Conservation (phyloP, 306 rosid species). For the Cicer cuneatum region DNA sequence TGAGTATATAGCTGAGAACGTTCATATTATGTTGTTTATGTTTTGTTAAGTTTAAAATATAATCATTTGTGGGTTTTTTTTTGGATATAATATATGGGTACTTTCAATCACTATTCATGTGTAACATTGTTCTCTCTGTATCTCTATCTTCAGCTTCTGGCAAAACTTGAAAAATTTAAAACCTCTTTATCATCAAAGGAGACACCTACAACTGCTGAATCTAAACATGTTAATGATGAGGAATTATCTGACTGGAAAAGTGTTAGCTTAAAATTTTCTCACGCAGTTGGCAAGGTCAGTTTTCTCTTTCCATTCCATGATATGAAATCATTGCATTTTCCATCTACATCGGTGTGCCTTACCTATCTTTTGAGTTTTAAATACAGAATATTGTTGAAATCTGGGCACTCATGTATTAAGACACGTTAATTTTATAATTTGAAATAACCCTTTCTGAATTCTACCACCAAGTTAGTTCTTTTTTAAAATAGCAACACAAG, state of each 20-base stretch:
- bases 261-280: conserved; percentile 62
- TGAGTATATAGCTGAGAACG: conserved; percentile 25
- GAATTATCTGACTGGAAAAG: conserved; percentile 78
- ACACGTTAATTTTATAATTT: conserved; percentile 11
- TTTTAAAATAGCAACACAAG: not conserved
- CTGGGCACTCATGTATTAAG: not conserved
- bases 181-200: conserved; percentile 49
- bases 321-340: conserved; percentile 22
- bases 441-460: not conserved
- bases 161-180: conserved; percentile 81
- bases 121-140: conserved; percentile 5
- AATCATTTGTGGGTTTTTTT: conserved; percentile 5
- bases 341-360: conserved; percentile 3
- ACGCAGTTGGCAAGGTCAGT: conserved; percentile 73
- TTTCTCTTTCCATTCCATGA: conserved; percentile 29
- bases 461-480: conserved; percentile 1
- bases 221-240: conserved; percentile 52
- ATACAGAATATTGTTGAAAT: conserved; percentile 19
- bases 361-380: conserved; percentile 26
- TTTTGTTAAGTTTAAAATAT: conserved; percentile 32
- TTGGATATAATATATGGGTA: not conserved
- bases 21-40: conserved; percentile 8
- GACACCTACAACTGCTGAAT: conserved; percentile 38
- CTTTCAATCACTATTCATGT: conserved; percentile 25
- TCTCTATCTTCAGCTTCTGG: conserved; percentile 63